phyloP scores from a whole-genome alignment of 2,329 filamentous ascomycete genomes.

The Ceratocystiopsis minuta region DNA sequence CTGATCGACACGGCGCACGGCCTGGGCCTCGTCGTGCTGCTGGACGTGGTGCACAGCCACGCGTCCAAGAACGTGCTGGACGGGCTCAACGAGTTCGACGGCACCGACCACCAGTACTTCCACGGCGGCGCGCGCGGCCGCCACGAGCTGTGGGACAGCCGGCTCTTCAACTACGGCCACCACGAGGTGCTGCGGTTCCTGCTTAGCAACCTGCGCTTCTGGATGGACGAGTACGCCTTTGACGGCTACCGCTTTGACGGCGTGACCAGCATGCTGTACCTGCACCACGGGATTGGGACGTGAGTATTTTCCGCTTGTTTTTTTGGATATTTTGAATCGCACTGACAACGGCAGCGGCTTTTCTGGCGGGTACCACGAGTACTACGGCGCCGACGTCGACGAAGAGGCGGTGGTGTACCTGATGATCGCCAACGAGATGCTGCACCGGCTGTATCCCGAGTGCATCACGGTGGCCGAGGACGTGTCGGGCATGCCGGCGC shows the following conservation, averaged over 20 bases:
- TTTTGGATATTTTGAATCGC: neutral
- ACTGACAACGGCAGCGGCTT: slow-evolving; percentile 47
- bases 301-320: slow-evolving; percentile 27
- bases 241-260: slow-evolving; percentile 97
- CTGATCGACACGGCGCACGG: slow-evolving; percentile 88
- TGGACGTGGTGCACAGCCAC: slow-evolving; percentile 95
- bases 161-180: slow-evolving; percentile 89
- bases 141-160: slow-evolving; percentile 90
- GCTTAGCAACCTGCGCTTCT: slow-evolving; percentile 87
- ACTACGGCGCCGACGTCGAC: slow-evolving; percentile 78
- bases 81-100: slow-evolving; percentile 90
- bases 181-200: slow-evolving; percentile 94
- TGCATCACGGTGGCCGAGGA: slow-evolving; percentile 90
- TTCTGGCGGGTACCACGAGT: slow-evolving; percentile 94
- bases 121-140: slow-evolving; percentile 68
- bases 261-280: slow-evolving; percentile 95
- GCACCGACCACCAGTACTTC: slow-evolving; percentile 90
- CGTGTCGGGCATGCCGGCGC: slow-evolving; percentile 95
- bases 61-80: slow-evolving; percentile 95
- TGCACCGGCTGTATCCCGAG: slow-evolving; percentile 76
- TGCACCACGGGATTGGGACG: slow-evolving; percentile 92
- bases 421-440: slow-evolving; percentile 90
- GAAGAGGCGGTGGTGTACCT: slow-evolving; percentile 89
- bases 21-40: slow-evolving; percentile 73
- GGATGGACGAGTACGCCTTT: slow-evolving; percentile 97